phyloP scores from a whole-genome alignment of 1,139 yeast genomes.

The Yamadazyma triangularis region DNA sequence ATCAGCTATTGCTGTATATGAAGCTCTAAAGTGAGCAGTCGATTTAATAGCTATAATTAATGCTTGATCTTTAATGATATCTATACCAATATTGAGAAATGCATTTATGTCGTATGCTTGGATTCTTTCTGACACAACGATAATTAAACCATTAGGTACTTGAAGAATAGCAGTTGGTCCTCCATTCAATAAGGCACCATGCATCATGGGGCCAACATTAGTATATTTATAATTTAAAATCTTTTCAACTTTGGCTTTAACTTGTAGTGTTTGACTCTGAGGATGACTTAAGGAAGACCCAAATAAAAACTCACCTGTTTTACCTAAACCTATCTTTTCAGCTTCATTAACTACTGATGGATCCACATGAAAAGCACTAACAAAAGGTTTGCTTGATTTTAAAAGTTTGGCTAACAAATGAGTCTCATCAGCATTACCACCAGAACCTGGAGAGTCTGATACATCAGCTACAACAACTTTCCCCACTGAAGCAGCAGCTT shows the following conservation, averaged over 20 bases:
- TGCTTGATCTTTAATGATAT: slow-evolving; percentile 6
- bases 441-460: slow-evolving; percentile 8
- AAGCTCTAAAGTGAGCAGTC: slow-evolving; percentile 8
- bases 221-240: slow-evolving; percentile 4
- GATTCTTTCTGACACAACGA: slow-evolving; percentile 7
- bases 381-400: slow-evolving; percentile 3
- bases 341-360: slow-evolving; percentile 6
- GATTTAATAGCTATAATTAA: slow-evolving; percentile 6
- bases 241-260: slow-evolving; percentile 4
- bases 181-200: slow-evolving; percentile 6
- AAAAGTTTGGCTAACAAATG: slow-evolving; percentile 4
- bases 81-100: slow-evolving; percentile 5
- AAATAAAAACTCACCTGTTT: slow-evolving; percentile 2
- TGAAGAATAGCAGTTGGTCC: slow-evolving; percentile 5
- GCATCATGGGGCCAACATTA: slow-evolving; percentile 8
- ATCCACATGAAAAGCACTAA: slow-evolving; percentile 9
- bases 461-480: slow-evolving; percentile 8
- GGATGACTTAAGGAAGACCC: slow-evolving; percentile 5
- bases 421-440: slow-evolving; percentile 9
- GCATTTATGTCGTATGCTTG: slow-evolving; percentile 10
- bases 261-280: slow-evolving; percentile 2
- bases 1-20: slow-evolving; percentile 7
- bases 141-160: slow-evolving; percentile 5
- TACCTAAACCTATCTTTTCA: slow-evolving; percentile 2
- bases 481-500: slow-evolving; percentile 2